Percentiles rank a stretch among this genome's conserved stretches.
These are phyloP conservation scores for Ogataea methanolica DNA, from an alignment of 805 yeast species.

Conservation along the genomic window DNA sequence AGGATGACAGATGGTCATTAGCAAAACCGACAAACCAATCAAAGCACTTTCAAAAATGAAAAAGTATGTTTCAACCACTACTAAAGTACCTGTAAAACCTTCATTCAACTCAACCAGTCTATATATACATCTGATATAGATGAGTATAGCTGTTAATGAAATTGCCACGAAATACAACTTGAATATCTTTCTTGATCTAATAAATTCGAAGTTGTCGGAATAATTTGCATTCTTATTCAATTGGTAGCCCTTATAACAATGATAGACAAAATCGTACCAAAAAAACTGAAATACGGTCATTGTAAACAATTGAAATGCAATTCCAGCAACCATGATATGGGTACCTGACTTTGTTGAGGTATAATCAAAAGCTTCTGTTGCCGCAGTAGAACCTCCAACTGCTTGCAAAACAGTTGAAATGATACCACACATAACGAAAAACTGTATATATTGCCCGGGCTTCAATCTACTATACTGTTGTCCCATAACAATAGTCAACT, in stretches of 20 bases:
- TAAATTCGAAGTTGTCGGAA: conserved; percentile 29
- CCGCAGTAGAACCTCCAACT: conserved; percentile 72
- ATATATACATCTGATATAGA: conserved; percentile 66
- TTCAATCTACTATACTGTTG: conserved; percentile 42
- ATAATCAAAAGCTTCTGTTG: conserved; percentile 33
- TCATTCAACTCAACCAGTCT: conserved; percentile 67
- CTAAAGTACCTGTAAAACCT: conserved; percentile 68
- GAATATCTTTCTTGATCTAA: conserved; percentile 36
- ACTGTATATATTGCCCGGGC: conserved; percentile 58
- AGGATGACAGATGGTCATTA: conserved; percentile 57
- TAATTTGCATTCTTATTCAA: conserved; percentile 30
- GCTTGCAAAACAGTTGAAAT: conserved; percentile 65
- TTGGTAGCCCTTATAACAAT: conserved; percentile 28
- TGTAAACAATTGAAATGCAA: conserved; percentile 69
- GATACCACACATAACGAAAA: conserved; percentile 65
- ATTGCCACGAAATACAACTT: conserved; percentile 41
- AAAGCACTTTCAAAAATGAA: conserved; percentile 60
- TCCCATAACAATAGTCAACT: conserved; percentile 60
- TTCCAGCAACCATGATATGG: conserved; percentile 70
- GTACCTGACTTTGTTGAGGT: conserved; percentile 44
- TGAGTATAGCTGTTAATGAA: conserved; percentile 43
- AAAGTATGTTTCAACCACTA: conserved; percentile 55
- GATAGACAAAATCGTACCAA: conserved; percentile 42
- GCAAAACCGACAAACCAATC: conserved; percentile 46
- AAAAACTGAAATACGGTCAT: conserved; percentile 57